Evolutionary conservation across 495 filamentous ascomycete species (phyloP).

Genomic region (Talaromyces trachyspermus): DNA sequence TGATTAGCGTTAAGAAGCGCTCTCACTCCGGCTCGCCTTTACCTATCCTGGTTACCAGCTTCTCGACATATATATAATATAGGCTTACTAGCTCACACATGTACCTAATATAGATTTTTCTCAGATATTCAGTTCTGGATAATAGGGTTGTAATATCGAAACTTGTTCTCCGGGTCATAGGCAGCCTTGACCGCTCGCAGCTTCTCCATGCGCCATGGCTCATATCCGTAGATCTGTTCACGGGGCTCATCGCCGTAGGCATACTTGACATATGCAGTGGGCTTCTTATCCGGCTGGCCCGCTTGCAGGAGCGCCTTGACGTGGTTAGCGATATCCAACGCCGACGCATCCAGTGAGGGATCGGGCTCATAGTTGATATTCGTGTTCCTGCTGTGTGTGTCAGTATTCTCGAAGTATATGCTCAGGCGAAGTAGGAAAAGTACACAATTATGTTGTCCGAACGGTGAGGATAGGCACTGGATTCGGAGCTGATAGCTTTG

Average conservation of each 20-base stretch:
- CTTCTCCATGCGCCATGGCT: slow-evolving; percentile 32
- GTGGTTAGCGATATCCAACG: background rate
- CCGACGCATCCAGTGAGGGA: background rate
- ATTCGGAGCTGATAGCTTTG: background rate
- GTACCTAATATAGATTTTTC: too few relatives aligned
- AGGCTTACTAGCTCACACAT: too few relatives aligned
- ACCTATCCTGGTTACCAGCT: too few relatives aligned
- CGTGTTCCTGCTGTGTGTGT: too few relatives aligned
- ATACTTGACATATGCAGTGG: slow-evolving; percentile 42
- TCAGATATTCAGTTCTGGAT: too few relatives aligned
- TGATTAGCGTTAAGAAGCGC: too few relatives aligned
- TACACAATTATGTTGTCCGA: background rate
- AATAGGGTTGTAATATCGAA: background rate
- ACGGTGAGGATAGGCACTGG: background rate
- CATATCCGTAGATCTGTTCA: slow-evolving; percentile 39
- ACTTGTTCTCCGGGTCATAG: background rate
- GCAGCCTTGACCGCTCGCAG: slow-evolving; percentile 49
- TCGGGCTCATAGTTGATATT: background rate
- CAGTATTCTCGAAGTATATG: too few relatives aligned
- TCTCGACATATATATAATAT: too few relatives aligned
- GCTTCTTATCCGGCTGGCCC: background rate
- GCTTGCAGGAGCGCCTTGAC: background rate
- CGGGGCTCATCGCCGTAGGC: slow-evolving; percentile 32
- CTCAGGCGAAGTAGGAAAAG: background rate
- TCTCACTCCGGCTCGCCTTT: too few relatives aligned